Base-by-base conservation (phyloP, 768 basidiomycete genomes). In the Lanmaoa pseudosensibilis region DNA sequence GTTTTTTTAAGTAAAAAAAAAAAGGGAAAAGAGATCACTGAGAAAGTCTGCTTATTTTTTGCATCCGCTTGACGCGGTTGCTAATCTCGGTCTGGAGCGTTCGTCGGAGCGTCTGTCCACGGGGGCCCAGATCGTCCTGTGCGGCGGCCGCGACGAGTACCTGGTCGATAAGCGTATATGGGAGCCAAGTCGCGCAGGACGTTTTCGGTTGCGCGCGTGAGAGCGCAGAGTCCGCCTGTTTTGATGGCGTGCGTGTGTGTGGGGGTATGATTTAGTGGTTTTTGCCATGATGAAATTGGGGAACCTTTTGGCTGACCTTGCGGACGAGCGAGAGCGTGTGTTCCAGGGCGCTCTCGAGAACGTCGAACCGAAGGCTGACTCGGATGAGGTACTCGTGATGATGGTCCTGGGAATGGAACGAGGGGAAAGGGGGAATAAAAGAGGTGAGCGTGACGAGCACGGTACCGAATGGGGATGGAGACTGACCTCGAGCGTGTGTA, bases 311-410 rank as follows among this genome's bases (percentile, higher is more conserved):
- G 67, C 82, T 56, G 57, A 92, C 94, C 77, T 87, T 86, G 60
- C 81, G 82, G 52, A 96, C 78, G 57, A 95, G 72, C 33, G 84
- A 79, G 48, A 89, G 73, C 21, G 87, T 82, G 67, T 91, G 81
- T 59, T 87, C 83, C 39, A 95, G 75, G 11, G 94, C 93, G 55
- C 86, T 82, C 55, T 86, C 84, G 25, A 95, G 74, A 59, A 88
- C 79, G 57, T 93, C 95, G 68, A 86, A 93, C 59, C 86, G 83
- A 62, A 98, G 73, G 65, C 82, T 87, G 45, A 82, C 81, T 48
- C 88, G 83, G 56, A 98, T 89, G 57, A 97, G 83, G 68, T 87
- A 87, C 65, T 95, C 94, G 43, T 87, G 86, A 57, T 95, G 87
- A 60, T 87, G 76, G 58, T 84, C 81, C 87, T 63, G 51, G 39